These are phyloP conservation scores for Agrocybe pediades DNA, from an alignment of 768 basidiomycete species.

Conservation along the genomic window DNA sequence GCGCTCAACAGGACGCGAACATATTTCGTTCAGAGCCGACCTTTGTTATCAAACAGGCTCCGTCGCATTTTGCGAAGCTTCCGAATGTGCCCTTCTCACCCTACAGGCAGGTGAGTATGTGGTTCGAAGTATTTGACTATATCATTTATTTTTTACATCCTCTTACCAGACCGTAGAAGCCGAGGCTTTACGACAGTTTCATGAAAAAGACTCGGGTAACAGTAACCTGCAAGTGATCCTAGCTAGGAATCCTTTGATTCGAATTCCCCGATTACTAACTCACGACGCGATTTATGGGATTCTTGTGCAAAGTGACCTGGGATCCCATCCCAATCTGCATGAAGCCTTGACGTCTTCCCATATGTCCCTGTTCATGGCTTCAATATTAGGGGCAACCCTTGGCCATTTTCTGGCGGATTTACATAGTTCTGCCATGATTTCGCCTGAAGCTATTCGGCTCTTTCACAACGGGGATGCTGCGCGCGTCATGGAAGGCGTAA, in stretches of 20 bases:
- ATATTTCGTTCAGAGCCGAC: neutral
- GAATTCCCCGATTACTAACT: conserved; percentile 6
- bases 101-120: conserved; percentile 11
- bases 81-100: conserved; percentile 10
- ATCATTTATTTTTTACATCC: conserved; percentile 2
- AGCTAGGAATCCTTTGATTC: conserved; percentile 2
- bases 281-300: conserved; percentile 5
- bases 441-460: neutral
- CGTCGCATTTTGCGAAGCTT: conserved; percentile 5
- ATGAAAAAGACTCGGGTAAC: neutral
- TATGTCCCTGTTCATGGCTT: neutral
- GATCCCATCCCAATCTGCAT: conserved; percentile 3
- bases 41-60: conserved; percentile 10
- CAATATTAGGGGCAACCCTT: neutral
- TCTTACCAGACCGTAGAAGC: conserved; percentile 9
- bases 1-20: no score
- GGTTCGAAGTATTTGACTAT: neutral
- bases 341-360: conserved; percentile 2
- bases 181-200: conserved; percentile 3
- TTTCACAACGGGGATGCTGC: conserved; percentile 6
- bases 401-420: conserved; percentile 11
- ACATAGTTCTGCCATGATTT: neutral
- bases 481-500: conserved; percentile 5
- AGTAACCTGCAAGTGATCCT: neutral
- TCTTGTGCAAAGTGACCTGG: conserved; percentile 12